Evolutionary conservation across 2,329 filamentous ascomycete species (phyloP), one percentile per base, ranked within the genome.

Genomic region (Zymoseptoria ardabiliae): DNA sequence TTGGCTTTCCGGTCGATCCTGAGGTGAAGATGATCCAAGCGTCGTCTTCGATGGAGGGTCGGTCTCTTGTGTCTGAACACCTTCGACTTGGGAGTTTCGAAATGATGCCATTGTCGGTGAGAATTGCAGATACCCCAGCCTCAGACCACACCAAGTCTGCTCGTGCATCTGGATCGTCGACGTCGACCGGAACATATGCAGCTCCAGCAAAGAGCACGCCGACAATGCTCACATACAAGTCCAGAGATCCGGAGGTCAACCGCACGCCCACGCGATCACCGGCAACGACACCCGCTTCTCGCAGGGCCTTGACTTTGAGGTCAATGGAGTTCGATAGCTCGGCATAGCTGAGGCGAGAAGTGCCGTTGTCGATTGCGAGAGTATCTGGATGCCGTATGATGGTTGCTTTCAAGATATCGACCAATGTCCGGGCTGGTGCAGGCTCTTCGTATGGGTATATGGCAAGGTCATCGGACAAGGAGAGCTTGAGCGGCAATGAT

Each of bases 221-320:
- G 50, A 52, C n/a, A 3, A 52, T 52, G 23, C 20, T 25, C 4
- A 52, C 23, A 21, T 59, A 59, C n/a, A 59, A 28, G 4, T 56
- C 48, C 23, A 56, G 41, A 13, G 57, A 53, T 17, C 57, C 57
- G 4, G 57, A 59, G 22, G 51, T 59, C 19, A 59, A 19, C 13
- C 53, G 35, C 21, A 52, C 50, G 6, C 50, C 50, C 4, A 52
- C 50, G 5, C 50, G 50, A 2, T 52, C 50, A 6, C 50, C 57
- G 3, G 30, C 20, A 11, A 25, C 48, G 20, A 59, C 57, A 23
- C 57, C 57, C 9, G 53, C 53, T 21, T 50, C 19, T 22, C 53
- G 45, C 13, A 59, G 53, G 10, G 55, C 21, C 6, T 45, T 49
- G 6, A 49, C 45, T 25, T 53, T 55, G n/a, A 52, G 23, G 19